Evolutionary conservation across 2,329 filamentous ascomycete species (phyloP).

Genomic region (Mycosphaerelloides madeirae): DNA sequence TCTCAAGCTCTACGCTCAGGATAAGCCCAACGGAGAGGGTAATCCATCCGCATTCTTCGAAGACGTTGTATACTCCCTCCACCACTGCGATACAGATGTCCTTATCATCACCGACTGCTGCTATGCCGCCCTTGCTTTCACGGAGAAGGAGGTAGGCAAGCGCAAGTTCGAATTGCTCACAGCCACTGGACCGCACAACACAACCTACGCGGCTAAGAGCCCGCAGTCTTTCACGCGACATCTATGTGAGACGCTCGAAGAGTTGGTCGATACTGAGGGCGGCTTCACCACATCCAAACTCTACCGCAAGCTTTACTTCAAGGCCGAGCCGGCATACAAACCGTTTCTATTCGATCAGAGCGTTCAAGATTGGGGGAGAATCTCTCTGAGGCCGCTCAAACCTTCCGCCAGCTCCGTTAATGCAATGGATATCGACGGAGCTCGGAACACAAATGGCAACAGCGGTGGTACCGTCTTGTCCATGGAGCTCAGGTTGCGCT

Average conservation of each 20-base stretch:
- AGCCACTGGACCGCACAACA: constrained; percentile 3
- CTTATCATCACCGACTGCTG: constrained; percentile 10
- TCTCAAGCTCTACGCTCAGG: constrained; percentile 4
- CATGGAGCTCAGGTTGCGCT: constrained; percentile 3
- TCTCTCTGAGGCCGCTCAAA: constrained; percentile 3
- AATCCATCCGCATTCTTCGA: constrained; percentile 8
- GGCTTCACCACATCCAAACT: constrained; percentile 12
- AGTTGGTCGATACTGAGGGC: background rate
- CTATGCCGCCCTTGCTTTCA: constrained; percentile 8
- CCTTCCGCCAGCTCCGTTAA: background rate
- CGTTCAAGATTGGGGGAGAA: constrained; percentile 7
- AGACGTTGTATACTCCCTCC: constrained; percentile 3
- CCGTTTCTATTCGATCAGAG: constrained; percentile 12
- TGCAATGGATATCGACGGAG: too few relatives aligned
- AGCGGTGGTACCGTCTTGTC: background rate
- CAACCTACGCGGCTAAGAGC: background rate
- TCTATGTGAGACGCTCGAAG: constrained; percentile 3
- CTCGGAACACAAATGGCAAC: too few relatives aligned
- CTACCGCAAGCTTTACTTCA: constrained; percentile 8
- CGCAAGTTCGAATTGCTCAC: constrained; percentile 10
- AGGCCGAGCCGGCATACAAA: constrained; percentile 2
- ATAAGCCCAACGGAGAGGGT: constrained; percentile 1
- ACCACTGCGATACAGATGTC: constrained; percentile 7
- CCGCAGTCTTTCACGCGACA: constrained; percentile 5
- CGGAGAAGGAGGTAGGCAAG: constrained; percentile 5